These are phyloP conservation scores for Talaromyces islandicus DNA, from an alignment of 2,329 filamentous ascomycete genomes.

Conservation along the genomic window DNA sequence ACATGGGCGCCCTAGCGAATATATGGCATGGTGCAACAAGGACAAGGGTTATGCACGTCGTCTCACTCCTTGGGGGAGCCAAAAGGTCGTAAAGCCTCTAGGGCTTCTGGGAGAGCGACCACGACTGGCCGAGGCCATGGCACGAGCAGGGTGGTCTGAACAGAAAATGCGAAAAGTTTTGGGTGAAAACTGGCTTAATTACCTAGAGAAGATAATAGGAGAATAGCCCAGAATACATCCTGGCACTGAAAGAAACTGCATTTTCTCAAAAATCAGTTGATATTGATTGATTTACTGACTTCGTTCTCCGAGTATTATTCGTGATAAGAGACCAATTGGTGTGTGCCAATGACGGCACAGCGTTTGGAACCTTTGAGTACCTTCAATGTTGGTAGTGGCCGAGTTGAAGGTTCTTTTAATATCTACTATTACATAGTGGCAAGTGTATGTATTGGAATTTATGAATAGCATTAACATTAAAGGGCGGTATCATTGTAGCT, in stretches of 20 bases:
- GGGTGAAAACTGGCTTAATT: slow-evolving; percentile 35
- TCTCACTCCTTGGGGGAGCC: slow-evolving; percentile 35
- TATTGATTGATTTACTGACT: background rate
- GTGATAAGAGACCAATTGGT: background rate
- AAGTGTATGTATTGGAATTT: background rate
- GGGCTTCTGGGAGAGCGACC: slow-evolving; percentile 29
- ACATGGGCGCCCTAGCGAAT: slow-evolving; percentile 33
- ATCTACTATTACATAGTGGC: background rate
- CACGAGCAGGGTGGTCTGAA: slow-evolving; percentile 32
- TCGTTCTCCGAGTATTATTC: background rate
- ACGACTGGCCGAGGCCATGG: slow-evolving; percentile 33
- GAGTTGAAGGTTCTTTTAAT: background rate
- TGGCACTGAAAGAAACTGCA: background rate
- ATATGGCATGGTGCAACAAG: slow-evolving; percentile 38
- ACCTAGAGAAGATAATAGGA: slow-evolving; percentile 29
- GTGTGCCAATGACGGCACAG: background rate
- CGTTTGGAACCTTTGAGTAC: background rate
- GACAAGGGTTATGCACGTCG: slow-evolving; percentile 36
- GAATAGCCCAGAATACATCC: background rate
- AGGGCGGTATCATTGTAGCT: background rate
- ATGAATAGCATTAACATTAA: background rate
- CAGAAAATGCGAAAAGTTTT: slow-evolving; percentile 35
- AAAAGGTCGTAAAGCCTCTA: slow-evolving; percentile 37
- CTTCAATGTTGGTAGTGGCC: background rate
- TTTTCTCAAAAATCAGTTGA: background rate